Conservation (phyloP, 176 grass and related monocot genomes). For the Secale cereale region DNA sequence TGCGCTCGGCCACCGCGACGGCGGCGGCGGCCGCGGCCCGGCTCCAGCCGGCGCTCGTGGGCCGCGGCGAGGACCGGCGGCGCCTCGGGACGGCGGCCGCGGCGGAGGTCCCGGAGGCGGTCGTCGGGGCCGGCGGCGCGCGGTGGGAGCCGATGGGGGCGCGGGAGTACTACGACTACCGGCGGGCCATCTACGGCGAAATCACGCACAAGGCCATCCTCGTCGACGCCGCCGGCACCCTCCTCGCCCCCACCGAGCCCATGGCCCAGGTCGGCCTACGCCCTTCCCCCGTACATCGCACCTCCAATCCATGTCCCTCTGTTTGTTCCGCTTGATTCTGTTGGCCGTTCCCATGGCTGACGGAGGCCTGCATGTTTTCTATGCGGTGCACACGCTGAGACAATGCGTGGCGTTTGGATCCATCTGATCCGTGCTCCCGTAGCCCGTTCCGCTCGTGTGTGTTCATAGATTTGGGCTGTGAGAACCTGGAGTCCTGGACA, state of each 20-base stretch:
- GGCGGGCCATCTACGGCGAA: conserved; percentile 84
- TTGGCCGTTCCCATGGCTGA: background rate
- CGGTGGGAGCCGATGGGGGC: conserved; percentile 64
- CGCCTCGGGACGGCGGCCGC: conserved; percentile 19
- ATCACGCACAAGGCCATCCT: conserved; percentile 95
- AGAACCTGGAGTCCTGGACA: background rate
- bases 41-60: conserved; percentile 9
- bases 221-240: conserved; percentile 92
- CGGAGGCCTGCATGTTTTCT: background rate
- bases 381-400: background rate
- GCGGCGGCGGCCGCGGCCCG: background rate
- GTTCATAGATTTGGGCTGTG: background rate
- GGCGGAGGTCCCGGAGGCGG: conserved; percentile 15
- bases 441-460: background rate
- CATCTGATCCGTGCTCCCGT: conserved; percentile 1
- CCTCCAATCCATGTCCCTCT: background rate
- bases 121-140: background rate
- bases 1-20: conserved; percentile 19
- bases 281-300: background rate
- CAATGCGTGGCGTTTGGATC: background rate
- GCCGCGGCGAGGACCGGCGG: conserved; percentile 9
- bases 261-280: conserved; percentile 74
- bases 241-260: conserved; percentile 82
- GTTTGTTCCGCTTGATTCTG: background rate
- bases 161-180: conserved; percentile 88